These are phyloP conservation scores for Blastomyces percursus DNA, from an alignment of 2,329 filamentous ascomycete species.

Conservation along the genomic window DNA sequence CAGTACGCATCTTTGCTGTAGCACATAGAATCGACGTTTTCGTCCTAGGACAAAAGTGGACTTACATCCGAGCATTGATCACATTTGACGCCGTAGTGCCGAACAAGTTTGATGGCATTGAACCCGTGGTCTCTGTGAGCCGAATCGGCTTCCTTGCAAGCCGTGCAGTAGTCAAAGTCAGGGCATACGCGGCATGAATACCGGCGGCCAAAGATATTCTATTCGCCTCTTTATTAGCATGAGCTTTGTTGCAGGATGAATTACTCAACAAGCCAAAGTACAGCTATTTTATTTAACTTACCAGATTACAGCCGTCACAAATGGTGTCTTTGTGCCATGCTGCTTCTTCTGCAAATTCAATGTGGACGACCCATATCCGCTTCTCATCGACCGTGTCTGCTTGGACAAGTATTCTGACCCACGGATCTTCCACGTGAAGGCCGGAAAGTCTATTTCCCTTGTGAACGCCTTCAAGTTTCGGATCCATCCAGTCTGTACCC, in stretches of 20 bases:
- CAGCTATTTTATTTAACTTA: background rate
- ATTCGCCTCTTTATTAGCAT: background rate
- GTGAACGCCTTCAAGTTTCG: slow-evolving; percentile 1
- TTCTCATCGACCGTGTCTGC: slow-evolving; percentile 1
- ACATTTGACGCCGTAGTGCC: slow-evolving; percentile 2
- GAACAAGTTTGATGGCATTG: background rate
- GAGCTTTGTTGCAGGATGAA: background rate
- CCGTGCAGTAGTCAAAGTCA: slow-evolving; percentile 6
- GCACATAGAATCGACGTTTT: background rate
- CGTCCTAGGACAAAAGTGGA: background rate
- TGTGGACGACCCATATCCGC: slow-evolving; percentile 7
- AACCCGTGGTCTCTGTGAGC: slow-evolving; percentile 2
- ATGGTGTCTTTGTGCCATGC: slow-evolving; percentile 5
- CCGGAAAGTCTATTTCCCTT: background rate
- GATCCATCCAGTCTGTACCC: slow-evolving; percentile 6
- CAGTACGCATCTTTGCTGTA: background rate
- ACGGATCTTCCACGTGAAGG: background rate
- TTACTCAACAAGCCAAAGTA: background rate
- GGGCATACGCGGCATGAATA: slow-evolving; percentile 6
- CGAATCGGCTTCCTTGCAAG: slow-evolving; percentile 1
- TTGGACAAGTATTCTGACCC: background rate
- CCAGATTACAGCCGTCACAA: slow-evolving; percentile 6
- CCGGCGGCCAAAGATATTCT: slow-evolving; percentile 5
- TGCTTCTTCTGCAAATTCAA: slow-evolving; percentile 2
- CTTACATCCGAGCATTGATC: slow-evolving; percentile 1